Evolutionary conservation across 2,329 filamentous ascomycete species (phyloP).

Genomic region (Fusarium sp.): DNA sequence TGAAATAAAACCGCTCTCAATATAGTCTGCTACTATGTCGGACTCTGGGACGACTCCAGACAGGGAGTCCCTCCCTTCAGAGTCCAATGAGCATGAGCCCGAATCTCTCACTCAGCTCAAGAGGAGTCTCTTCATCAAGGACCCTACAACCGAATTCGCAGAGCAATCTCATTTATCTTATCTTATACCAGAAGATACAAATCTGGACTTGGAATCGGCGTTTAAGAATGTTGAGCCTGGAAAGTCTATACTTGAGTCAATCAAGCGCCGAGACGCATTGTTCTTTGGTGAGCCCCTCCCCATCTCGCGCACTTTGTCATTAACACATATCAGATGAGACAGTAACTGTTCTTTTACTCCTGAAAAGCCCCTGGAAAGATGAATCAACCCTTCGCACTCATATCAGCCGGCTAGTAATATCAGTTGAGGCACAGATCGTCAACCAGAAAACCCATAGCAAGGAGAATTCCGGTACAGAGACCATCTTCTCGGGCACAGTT

Average conservation of each 20-base stretch:
- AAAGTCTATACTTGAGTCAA: conserved; percentile 63
- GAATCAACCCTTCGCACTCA: conserved; percentile 68
- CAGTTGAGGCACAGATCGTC: conserved; percentile 73
- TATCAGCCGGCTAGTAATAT: conserved; percentile 71
- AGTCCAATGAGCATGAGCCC: conserved; percentile 23
- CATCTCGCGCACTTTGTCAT: conserved; percentile 51
- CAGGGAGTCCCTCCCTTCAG: conserved; percentile 36
- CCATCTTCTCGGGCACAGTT: conserved; percentile 68
- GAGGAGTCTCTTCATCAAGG: conserved; percentile 38
- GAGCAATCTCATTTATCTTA: conserved; percentile 70
- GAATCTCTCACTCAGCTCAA: conserved; percentile 41
- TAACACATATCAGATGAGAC: conserved; percentile 72
- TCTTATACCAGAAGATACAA: conserved; percentile 67
- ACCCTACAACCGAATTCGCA: conserved; percentile 56
- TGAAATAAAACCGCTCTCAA: neutral
- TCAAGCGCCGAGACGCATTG: conserved; percentile 71
- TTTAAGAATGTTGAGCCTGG: conserved; percentile 58
- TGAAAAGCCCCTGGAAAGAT: conserved; percentile 71
- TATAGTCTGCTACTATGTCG: conserved; percentile 26
- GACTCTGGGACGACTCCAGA: conserved; percentile 33
- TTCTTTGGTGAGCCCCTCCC: conserved; percentile 72
- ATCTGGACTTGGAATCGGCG: conserved; percentile 64
- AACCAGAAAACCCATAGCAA: conserved; percentile 65
- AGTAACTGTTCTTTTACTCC: conserved; percentile 73
- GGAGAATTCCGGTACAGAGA: conserved; percentile 63